Base-by-base conservation (phyloP, 2,329 filamentous ascomycete genomes). In the Colletotrichum tabaci region DNA sequence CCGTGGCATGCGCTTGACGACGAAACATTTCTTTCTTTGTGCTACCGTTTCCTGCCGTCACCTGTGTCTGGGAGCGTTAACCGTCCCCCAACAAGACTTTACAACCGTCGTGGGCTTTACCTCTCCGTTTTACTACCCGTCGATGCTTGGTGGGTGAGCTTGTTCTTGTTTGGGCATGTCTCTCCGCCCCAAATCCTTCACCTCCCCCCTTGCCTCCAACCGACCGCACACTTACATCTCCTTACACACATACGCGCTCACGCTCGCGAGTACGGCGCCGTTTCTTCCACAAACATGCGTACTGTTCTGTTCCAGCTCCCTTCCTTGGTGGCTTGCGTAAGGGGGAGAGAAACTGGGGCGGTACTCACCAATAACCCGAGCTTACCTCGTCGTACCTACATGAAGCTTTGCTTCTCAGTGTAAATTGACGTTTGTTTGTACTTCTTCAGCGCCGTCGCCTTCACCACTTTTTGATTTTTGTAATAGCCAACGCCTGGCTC, bases 1-100 rank as follows among this genome's bases (percentile, higher is more conserved):
- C 53, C 46, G 46, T 72, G 58, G 64, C 69, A 69, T 64, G 60
- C 68, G 65, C 53, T 68, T 71, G 68, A 38, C 53, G 38, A 42
- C 65, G 65, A 61, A 58, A 68, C 68, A 71, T 44, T 35, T 9
- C 69, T 52, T 21, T 64, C 53, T 44, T 40, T 12, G 21, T 63
- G 47, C 57, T 63, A 52, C 55, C 55, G 64, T 60, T 68, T 71
- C 52, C 68, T 68, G 64, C 49, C 58, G 52, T 63, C 58, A 44
- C 47, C 46, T 53, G 53, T 53, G 65, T 58, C 53, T 58, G 58
- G 58, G 58, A n/a, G n/a, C 40, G 44, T 52, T 67, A 55, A 16
- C 63, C 26, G 16, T 44, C 16, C 38, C 55, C 30, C 30, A 35
- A 9, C 8, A 9, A 35, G 30, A 35, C 1, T 35, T 35, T 9